Evolutionary conservation across 345 rosid species (phyloP), one percentile per base, ranked within the genome.

Genomic region (Barbarea vulgaris): DNA sequence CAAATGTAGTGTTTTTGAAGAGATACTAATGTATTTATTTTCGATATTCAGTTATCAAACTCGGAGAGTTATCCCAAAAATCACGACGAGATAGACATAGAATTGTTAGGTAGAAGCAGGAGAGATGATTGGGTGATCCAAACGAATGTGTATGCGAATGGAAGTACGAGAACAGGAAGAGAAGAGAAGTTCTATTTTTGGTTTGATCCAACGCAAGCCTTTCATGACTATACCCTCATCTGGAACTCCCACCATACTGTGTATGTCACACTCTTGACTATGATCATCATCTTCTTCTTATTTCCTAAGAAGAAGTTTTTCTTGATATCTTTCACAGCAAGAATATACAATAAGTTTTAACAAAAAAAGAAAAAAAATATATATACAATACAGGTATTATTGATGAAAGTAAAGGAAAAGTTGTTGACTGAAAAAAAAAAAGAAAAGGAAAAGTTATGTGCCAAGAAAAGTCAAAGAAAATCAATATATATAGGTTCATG

Each of bases 61-160:
- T 86, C 87, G 72, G 96, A 87, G 48, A 77, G 13, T 14, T 87
- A 83, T 72, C 91, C 91, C 0, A 91, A 86, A 72, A 87, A 53
- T 79, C 98, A 94, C 64, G 98, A 94, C 33, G 98, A 94, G 83
- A 90, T 94, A 19, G 98, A 91, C 51, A 81, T 94, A 55, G 98
- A 93, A 69, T 67, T 94, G 42, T 90, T 91, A 19, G 98, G 98
- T 0, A 87, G 87, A 64, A 96, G 91, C 52, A 83, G 84, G 79
- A 83, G 90, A 82, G 85, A 88, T 19, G 95, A 89, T 69, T 94
- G 98, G 98, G 70, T 67, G 36, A 64, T 91, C 24, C 97, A 94
- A 72, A 94, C 98, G 5, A 94, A 94, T 59, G 72, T 94, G 0
- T 91, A 94, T 66, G 93, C 90, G 9, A 86, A 85, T 82, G 98